Evolutionary conservation across 176 grass and related monocot species (phyloP), one percentile per base, ranked within the genome.

Genomic region (Musa itinerans): DNA sequence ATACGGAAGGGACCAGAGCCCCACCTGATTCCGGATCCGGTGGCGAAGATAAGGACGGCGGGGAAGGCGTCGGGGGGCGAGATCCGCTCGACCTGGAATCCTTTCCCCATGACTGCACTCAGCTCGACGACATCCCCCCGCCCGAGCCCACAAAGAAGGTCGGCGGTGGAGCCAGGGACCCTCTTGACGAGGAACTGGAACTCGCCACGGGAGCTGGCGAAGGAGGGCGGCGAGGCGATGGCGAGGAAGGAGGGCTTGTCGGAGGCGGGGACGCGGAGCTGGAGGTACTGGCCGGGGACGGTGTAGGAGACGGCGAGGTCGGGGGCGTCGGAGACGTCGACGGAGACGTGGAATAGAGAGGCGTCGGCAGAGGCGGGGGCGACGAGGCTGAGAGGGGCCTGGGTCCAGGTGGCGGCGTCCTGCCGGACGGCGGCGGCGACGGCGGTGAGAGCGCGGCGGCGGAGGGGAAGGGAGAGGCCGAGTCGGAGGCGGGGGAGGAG

Each of bases 21-120:
- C 3, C 0, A 96, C 92, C 88, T 93, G 7, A 98, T 98, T 69
- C 88, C 94, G 5, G 90, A 89, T 80, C 94, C 90, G 9, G 93
- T 85, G 1, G 94, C 90, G 61, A 98, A 98, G 68, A 98, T 78
- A 43, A 98, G 73, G 20, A 98, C 73, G 1, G 86, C 77, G 25
- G 78, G 57, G 17, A 82, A 83, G 10, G 74, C 82, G 56, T 85
- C 86, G 4, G 87, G 62, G 9, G 79, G 81, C 54, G 74, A 83
- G 11, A 97, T 83, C 86, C 68, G 69, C n/a, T 83, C 76, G 22
- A 93, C 72, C 20, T 66, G 74, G 81, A 93, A 98, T 15, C 94
- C 90, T 26, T 76, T 86, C 12, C 94, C 94, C 88, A 87, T 89
- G 22, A 98, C 80, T 15, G 68, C 90, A 17, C 90, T 84, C 14